A percentile compares a stretch with the other conserved stretches of the same genome.
These are phyloP conservation scores for Dryas drummondii DNA, from an alignment of 306 rosid genomes.

Conservation along the genomic window DNA sequence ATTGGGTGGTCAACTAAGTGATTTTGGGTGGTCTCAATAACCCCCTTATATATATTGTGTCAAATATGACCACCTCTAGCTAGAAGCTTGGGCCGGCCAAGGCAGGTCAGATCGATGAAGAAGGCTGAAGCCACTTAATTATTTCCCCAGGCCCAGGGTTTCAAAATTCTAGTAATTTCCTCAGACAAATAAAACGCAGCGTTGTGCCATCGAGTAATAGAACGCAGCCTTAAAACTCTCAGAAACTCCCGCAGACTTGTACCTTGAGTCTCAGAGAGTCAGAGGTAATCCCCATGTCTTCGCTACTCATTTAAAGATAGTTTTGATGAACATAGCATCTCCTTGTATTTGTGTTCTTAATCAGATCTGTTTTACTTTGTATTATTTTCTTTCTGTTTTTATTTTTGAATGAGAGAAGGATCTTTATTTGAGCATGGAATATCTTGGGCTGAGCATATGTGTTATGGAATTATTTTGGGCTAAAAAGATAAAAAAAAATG, in stretches of 20 bases:
- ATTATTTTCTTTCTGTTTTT: neutral
- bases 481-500: no score
- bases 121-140: no score
- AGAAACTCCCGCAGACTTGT: neutral
- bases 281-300: neutral
- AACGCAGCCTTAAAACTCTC: neutral
- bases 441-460: neutral
- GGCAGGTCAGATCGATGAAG: no score
- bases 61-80: no score
- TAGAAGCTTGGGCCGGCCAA: no score
- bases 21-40: no score
- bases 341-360: neutral
- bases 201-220: no score
- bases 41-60: no score
- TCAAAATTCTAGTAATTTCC: no score
- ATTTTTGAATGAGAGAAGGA: neutral
- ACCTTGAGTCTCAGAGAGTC: neutral
- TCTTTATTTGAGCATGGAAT: neutral
- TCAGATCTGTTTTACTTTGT: neutral
- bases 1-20: no score
- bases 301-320: neutral
- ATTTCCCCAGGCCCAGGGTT: no score
- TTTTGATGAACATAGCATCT: neutral
- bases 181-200: no score
- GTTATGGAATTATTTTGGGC: neutral